Evolutionary conservation across 225 moss, liverwort and hornwort species (phyloP), one percentile per base, ranked within the genome.

Genomic region (Bryum argenteum): DNA sequence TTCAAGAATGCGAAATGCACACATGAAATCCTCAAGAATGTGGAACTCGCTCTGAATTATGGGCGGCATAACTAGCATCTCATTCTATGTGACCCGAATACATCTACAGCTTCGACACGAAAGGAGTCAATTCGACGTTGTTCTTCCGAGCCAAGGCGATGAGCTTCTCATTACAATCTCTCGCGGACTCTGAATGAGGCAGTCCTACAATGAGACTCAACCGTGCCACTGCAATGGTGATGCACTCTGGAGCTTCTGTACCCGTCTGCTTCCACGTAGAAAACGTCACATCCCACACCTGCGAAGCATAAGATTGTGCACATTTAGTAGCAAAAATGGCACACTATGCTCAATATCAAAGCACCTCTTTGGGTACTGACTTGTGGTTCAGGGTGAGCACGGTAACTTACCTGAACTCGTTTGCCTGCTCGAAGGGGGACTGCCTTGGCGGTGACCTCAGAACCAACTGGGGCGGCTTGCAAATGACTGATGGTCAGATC

Each of bases 271-370:
- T 64, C 11, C 63, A 56, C 78, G 44, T 80, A 20, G 65, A 81
- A 44, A 96, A 96, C 24, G 75, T 85, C 59, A 96, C 88, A 50
- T 96, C 89, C 95, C 95, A 96, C 14, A 94, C 88, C 91, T 91
- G 50, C 3, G 22, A 69, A 28, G 6, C n/a, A n/a, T n/a, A n/a
- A n/a, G n/a, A n/a, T n/a, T n/a, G n/a, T n/a, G 52, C 59, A 69
- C 47, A 47, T 50, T 22, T 47, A 40, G 26, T 56, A 24, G 66
- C 9, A 16, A 69, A 58, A n/a, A 33, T 17, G 61, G 44, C 40
- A 15, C 48, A 39, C 33, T 28, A 28, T 28, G 3, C 28, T 28
- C 28, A 28, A 28, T 28, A 5, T 2, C 5, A 28, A 5, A 28
- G 28, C 3, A 28, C 5, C 28, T 28, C 5, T 28, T 5, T 2